A percentile compares a stretch with the other conserved stretches of the same genome.
phyloP scores from a whole-genome alignment of 164 flowering plant genomes.

The Nelumbo lutea region DNA sequence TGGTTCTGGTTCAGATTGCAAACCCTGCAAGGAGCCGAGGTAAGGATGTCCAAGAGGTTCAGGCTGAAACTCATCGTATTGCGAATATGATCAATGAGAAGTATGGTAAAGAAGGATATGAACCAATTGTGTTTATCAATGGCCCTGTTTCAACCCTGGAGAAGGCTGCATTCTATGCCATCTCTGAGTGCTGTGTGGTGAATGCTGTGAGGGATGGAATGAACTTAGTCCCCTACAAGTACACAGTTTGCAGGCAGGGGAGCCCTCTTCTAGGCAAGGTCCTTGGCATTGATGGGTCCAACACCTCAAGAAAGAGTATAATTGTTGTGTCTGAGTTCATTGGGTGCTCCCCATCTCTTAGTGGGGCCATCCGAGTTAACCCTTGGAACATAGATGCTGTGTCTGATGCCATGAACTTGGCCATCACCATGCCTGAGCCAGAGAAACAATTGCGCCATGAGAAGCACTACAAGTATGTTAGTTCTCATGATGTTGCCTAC shows the following conservation, averaged over 20 bases:
- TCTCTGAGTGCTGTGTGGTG: conserved; percentile 21
- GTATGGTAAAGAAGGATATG: conserved; percentile 34
- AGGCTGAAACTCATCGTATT: conserved; percentile 19
- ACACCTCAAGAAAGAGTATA: conserved; percentile 10
- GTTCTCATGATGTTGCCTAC: background rate
- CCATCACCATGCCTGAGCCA: background rate
- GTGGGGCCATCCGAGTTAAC: background rate
- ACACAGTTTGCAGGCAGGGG: conserved; percentile 20
- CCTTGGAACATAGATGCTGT: background rate
- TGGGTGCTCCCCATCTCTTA: conserved; percentile 4
- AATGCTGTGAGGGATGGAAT: conserved; percentile 21
- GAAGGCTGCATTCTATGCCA: conserved; percentile 40
- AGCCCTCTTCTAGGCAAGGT: background rate
- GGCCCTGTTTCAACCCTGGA: conserved; percentile 30
- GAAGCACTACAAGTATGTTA: conserved; percentile 2
- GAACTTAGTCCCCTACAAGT: conserved; percentile 17
- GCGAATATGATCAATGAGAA: conserved; percentile 14
- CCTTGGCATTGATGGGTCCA: background rate
- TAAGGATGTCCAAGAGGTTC: conserved; percentile 36
- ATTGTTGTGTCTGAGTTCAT: conserved; percentile 20
- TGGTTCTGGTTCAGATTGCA: conserved; percentile 49
- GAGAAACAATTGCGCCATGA: conserved; percentile 1
- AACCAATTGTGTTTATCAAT: conserved; percentile 38
- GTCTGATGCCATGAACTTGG: conserved; percentile 1
- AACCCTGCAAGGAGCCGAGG: conserved; percentile 55